These are phyloP conservation scores for Rhizophagus clarus DNA, from an alignment of 192 early-diverging fungal genomes.

Conservation along the genomic window DNA sequence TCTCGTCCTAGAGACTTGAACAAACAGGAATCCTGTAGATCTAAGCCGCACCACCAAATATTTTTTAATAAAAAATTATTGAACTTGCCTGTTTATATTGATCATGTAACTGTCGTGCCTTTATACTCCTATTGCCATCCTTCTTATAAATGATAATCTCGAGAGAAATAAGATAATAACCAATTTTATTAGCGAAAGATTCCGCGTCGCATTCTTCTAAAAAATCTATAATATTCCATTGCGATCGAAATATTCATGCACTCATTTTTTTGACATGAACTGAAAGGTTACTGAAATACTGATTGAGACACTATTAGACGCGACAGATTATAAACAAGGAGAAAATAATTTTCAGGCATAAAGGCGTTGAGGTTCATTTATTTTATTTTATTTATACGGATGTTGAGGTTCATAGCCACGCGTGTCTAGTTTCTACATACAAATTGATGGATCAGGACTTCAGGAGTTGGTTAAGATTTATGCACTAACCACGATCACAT, in stretches of 20 bases:
- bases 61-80: neutral
- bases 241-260: slow-evolving; percentile 22
- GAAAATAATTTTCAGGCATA: no score
- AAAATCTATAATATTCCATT: slow-evolving; percentile 23
- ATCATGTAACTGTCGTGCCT: slow-evolving; percentile 10
- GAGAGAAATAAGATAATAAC: slow-evolving; percentile 24
- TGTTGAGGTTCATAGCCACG: no score
- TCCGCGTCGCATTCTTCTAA: slow-evolving; percentile 11
- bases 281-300: no score
- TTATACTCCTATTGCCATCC: neutral
- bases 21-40: neutral
- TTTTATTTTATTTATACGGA: no score
- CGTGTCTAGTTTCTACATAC: no score
- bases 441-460: no score
- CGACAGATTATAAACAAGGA: no score
- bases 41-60: slow-evolving; percentile 3
- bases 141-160: neutral
- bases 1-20: slow-evolving; percentile 23
- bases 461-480: no score
- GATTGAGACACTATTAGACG: no score
- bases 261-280: neutral
- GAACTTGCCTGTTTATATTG: slow-evolving; percentile 20
- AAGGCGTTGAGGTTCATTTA: no score
- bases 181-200: neutral
- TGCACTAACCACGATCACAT: no score